phyloP scores from a whole-genome alignment of 306 rosid species.

The Elaeagnus macrophylla region DNA sequence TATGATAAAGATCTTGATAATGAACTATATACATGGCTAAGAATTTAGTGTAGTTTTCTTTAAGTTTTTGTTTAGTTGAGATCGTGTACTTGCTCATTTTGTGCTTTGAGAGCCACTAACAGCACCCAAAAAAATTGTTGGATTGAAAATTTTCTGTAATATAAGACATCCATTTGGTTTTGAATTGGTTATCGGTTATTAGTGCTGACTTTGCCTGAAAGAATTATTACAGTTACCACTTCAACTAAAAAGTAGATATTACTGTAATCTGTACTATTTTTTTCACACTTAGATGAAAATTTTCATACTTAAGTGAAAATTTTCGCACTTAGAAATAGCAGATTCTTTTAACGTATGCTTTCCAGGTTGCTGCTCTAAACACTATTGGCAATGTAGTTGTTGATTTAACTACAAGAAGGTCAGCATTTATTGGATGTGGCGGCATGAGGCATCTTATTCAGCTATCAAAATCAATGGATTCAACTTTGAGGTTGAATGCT shows the following conservation, averaged over 20 bases:
- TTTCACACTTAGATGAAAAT: no score
- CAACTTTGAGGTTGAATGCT: constrained; percentile 61
- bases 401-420: constrained; percentile 53
- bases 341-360: constrained; percentile 14
- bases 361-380: constrained; percentile 85
- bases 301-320: no score
- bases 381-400: constrained; percentile 74
- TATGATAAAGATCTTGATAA: background rate
- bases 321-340: background rate
- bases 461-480: constrained; percentile 82
- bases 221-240: no score
- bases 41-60: background rate
- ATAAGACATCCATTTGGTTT: no score
- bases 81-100: constrained; percentile 5
- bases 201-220: no score
- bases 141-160: no score
- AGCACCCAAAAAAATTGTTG: no score
- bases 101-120: background rate
- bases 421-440: constrained; percentile 57
- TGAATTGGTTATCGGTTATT: no score
- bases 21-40: background rate
- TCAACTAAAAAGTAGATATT: no score
- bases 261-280: no score
- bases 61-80: background rate
- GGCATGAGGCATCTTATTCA: constrained; percentile 75